These are phyloP conservation scores for Tetracladium marchalianum DNA, from an alignment of 495 filamentous ascomycete genomes.

Conservation along the genomic window DNA sequence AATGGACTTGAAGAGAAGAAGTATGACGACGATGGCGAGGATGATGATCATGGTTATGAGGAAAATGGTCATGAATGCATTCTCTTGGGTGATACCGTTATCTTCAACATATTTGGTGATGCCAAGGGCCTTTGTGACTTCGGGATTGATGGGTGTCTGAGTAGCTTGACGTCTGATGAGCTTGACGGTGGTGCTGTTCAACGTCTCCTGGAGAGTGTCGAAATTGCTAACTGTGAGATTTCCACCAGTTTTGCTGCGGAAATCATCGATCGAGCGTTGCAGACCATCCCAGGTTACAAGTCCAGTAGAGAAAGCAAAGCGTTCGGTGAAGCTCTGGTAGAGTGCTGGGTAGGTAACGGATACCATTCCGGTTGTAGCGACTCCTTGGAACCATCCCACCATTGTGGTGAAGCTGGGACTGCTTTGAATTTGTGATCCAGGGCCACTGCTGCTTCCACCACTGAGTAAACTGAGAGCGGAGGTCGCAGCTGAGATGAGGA, in stretches of 20 bases:
- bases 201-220: constrained; percentile 43
- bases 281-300: constrained; percentile 73
- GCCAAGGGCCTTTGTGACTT: constrained; percentile 25
- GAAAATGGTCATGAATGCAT: constrained; percentile 94
- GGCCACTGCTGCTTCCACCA: constrained; percentile 31
- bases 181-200: constrained; percentile 14
- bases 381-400: constrained; percentile 82
- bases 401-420: constrained; percentile 84
- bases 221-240: constrained; percentile 76
- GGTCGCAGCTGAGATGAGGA: constrained; percentile 62
- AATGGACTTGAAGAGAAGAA: constrained; percentile 85
- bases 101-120: constrained; percentile 69
- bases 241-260: constrained; percentile 71
- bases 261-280: constrained; percentile 77
- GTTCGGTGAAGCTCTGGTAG: constrained; percentile 79
- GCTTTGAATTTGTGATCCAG: constrained; percentile 47
- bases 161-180: constrained; percentile 5
- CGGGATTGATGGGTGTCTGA: constrained; percentile 5
- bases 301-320: constrained; percentile 88
- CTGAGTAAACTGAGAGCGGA: constrained; percentile 30
- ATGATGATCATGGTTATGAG: constrained; percentile 82
- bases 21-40: constrained; percentile 72
- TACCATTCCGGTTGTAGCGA: constrained; percentile 94
- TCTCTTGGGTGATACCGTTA: constrained; percentile 71
- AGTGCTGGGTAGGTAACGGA: constrained; percentile 78